These are phyloP conservation scores for Hysterangium stoloniferum DNA, from an alignment of 768 basidiomycete species.

Conservation along the genomic window DNA sequence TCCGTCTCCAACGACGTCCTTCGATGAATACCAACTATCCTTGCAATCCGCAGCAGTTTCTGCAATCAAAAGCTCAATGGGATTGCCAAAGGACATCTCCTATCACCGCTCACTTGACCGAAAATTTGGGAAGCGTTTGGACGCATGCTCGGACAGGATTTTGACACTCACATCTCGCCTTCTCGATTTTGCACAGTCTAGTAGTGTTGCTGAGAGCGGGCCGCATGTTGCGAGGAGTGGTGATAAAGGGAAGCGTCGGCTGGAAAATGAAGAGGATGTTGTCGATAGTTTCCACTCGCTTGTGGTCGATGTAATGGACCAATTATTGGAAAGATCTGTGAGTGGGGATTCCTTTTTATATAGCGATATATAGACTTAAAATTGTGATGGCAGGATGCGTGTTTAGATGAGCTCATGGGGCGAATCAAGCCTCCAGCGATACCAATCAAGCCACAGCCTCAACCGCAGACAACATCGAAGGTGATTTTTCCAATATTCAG, in stretches of 20 bases:
- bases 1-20: conserved; percentile 21
- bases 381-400: conserved; percentile 55
- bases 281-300: conserved; percentile 72
- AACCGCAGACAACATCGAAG: conserved; percentile 17
- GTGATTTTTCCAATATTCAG: conserved; percentile 11
- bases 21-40: conserved; percentile 45
- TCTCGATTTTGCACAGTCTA: conserved; percentile 42
- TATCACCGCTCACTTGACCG: conserved; percentile 86
- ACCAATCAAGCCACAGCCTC: conserved; percentile 38
- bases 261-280: conserved; percentile 71
- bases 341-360: conserved; percentile 22
- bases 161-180: conserved; percentile 60
- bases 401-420: conserved; percentile 72
- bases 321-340: conserved; percentile 76
- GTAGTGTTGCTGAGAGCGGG: conserved; percentile 23
- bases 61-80: conserved; percentile 53
- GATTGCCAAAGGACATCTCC: conserved; percentile 65
- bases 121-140: conserved; percentile 59
- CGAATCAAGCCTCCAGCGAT: conserved; percentile 61
- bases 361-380: neutral
- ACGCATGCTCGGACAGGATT: conserved; percentile 57
- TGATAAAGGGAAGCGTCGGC: conserved; percentile 46
- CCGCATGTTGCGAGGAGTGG: conserved; percentile 17
- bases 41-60: conserved; percentile 57
- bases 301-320: conserved; percentile 81